Conservation (phyloP, 1,139 yeast species). For the Geotrichum reessii region DNA sequence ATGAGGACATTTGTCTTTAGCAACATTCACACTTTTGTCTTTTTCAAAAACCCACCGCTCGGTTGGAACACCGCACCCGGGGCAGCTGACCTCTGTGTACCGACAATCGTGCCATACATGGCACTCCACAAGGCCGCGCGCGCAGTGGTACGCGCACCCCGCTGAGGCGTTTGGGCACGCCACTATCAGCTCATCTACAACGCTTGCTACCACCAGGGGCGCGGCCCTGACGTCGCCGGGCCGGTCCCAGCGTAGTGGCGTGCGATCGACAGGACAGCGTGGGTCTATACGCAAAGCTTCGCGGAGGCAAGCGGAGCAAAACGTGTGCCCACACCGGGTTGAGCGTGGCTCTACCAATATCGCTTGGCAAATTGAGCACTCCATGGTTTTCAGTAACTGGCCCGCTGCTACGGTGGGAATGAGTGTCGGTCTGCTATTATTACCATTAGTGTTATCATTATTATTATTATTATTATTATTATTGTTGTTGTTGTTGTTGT, state of each 20-base stretch:
- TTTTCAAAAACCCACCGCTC: slow-evolving; percentile 10
- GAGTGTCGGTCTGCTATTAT: background rate
- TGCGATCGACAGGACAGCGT: slow-evolving; percentile 60
- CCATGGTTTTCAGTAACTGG: slow-evolving; percentile 42
- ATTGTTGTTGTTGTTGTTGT: background rate
- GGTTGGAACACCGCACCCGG: slow-evolving; percentile 19
- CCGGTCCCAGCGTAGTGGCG: slow-evolving; percentile 34
- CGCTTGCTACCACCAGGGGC: slow-evolving; percentile 54
- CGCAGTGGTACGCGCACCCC: slow-evolving; percentile 57
- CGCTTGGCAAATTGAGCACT: slow-evolving; percentile 36
- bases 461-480: no score
- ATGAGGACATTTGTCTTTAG: background rate
- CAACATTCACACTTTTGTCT: background rate
- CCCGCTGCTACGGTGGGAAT: background rate
- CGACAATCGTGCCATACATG: slow-evolving; percentile 50
- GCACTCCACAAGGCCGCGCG: slow-evolving; percentile 54
- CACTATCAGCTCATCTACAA: slow-evolving; percentile 57
- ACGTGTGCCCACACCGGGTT: slow-evolving; percentile 38
- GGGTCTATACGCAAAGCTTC: slow-evolving; percentile 34
- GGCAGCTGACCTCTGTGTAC: slow-evolving; percentile 46
- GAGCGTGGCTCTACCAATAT: slow-evolving; percentile 34
- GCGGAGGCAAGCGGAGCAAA: slow-evolving; percentile 30
- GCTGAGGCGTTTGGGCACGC: slow-evolving; percentile 48
- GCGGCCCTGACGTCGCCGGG: slow-evolving; percentile 51
- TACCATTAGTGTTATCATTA: background rate